phyloP scores from a whole-genome alignment of 1,284 basidiomycete species.

The Puccinia hordei region DNA sequence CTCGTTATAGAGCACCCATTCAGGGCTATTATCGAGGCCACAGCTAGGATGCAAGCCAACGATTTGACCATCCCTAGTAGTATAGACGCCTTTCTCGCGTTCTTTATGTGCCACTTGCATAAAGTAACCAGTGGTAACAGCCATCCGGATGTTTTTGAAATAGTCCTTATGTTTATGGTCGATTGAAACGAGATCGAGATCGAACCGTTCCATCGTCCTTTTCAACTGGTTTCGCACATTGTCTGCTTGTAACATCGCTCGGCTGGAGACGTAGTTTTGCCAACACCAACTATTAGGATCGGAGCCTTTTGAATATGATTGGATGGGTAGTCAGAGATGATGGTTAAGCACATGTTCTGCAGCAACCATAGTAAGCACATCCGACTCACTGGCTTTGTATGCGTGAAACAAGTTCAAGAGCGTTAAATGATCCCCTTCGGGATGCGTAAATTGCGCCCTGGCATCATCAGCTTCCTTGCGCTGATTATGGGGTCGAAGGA shows the following conservation, averaged over 20 bases:
- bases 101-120: slow-evolving; percentile 98
- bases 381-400: slow-evolving; percentile 75
- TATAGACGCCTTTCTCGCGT: slow-evolving; percentile 72
- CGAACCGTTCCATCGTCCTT: slow-evolving; percentile 78
- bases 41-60: slow-evolving; percentile 93
- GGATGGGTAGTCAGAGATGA: neutral
- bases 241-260: slow-evolving; percentile 85
- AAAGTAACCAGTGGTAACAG: slow-evolving; percentile 91
- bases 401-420: slow-evolving; percentile 94
- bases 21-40: slow-evolving; percentile 86
- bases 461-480: slow-evolving; percentile 88
- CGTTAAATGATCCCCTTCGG: slow-evolving; percentile 93
- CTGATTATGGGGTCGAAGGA: slow-evolving; percentile 84
- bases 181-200: slow-evolving; percentile 76
- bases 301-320: slow-evolving; percentile 64
- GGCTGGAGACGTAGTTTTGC: slow-evolving; percentile 83
- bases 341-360: slow-evolving; percentile 3
- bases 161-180: slow-evolving; percentile 74
- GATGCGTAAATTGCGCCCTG: slow-evolving; percentile 83
- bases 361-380: neutral
- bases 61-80: slow-evolving; percentile 63
- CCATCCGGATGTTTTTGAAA: slow-evolving; percentile 77
- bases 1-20: slow-evolving; percentile 95
- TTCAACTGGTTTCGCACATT: slow-evolving; percentile 91
- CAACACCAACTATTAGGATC: slow-evolving; percentile 84